These are phyloP conservation scores for Globisporangium emineosum DNA, from an alignment of 352 stramenopile species.

Conservation along the genomic window DNA sequence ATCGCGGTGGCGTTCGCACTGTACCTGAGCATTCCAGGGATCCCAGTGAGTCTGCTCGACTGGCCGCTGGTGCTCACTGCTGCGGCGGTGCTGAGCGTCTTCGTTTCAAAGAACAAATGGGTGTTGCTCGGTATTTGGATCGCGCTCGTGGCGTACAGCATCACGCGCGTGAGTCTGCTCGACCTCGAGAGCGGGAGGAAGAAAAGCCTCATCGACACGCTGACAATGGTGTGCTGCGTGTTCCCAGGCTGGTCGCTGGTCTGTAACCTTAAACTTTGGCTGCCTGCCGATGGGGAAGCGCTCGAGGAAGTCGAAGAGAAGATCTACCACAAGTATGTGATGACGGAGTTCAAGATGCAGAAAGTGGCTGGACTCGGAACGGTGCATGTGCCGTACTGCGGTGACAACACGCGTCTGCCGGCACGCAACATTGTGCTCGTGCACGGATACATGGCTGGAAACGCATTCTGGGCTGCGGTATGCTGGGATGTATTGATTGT, in stretches of 20 bases:
- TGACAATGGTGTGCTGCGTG: constrained; percentile 42
- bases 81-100: constrained; percentile 19
- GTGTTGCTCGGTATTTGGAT: constrained; percentile 28
- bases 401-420: constrained; percentile 44
- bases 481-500: neutral
- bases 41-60: constrained; percentile 46
- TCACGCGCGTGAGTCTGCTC: constrained; percentile 38
- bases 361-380: constrained; percentile 69
- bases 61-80: constrained; percentile 55
- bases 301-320: constrained; percentile 59
- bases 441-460: constrained; percentile 75
- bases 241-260: constrained; percentile 49
- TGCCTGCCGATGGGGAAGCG: constrained; percentile 42
- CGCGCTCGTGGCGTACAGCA: constrained; percentile 42
- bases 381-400: constrained; percentile 74
- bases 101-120: constrained; percentile 4
- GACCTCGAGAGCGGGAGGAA: constrained; percentile 30
- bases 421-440: constrained; percentile 65
- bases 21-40: constrained; percentile 51
- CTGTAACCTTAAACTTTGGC: constrained; percentile 49
- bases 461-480: constrained; percentile 74
- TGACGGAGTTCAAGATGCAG: constrained; percentile 46
- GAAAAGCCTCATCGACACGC: constrained; percentile 31
- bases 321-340: constrained; percentile 68
- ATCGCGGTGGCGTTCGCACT: constrained; percentile 38